phyloP scores from a whole-genome alignment of 1,284 basidiomycete species.

The Kwoniella shivajii region DNA sequence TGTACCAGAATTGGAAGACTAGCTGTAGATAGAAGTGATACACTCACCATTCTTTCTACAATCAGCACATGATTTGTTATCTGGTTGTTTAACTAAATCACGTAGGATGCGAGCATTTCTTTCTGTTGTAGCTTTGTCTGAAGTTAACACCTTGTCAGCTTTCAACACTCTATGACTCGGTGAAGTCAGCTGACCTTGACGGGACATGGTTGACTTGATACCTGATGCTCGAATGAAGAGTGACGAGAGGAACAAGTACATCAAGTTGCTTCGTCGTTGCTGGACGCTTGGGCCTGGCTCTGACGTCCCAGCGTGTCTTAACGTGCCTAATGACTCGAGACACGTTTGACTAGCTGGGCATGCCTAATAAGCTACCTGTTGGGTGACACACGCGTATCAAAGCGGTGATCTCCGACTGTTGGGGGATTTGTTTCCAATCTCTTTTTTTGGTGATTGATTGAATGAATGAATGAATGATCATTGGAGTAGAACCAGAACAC shows the following conservation, averaged over 20 bases:
- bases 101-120: slow-evolving; percentile 72
- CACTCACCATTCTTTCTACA: slow-evolving; percentile 85
- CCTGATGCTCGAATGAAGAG: neutral
- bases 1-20: neutral
- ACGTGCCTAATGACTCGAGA: too few species aligned
- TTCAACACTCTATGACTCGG: neutral
- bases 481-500: too few species aligned
- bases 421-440: neutral
- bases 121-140: slow-evolving; percentile 80
- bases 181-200: slow-evolving; percentile 32
- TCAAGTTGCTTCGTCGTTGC: too few species aligned
- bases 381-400: too few species aligned
- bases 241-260: too few species aligned
- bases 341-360: too few species aligned
- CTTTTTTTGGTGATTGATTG: neutral
- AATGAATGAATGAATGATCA: too few species aligned
- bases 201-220: slow-evolving; percentile 27
- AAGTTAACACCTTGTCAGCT: slow-evolving; percentile 18
- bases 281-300: too few species aligned
- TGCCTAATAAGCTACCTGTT: too few species aligned
- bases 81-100: slow-evolving; percentile 80
- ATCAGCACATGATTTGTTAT: slow-evolving; percentile 92
- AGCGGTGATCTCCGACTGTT: neutral
- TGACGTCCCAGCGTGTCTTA: neutral
- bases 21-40: neutral